A percentile compares a stretch with the other conserved stretches of the same genome.
Conservation (phyloP, 2,329 filamentous ascomycete species). For the Pestalotiopsis sp. region DNA sequence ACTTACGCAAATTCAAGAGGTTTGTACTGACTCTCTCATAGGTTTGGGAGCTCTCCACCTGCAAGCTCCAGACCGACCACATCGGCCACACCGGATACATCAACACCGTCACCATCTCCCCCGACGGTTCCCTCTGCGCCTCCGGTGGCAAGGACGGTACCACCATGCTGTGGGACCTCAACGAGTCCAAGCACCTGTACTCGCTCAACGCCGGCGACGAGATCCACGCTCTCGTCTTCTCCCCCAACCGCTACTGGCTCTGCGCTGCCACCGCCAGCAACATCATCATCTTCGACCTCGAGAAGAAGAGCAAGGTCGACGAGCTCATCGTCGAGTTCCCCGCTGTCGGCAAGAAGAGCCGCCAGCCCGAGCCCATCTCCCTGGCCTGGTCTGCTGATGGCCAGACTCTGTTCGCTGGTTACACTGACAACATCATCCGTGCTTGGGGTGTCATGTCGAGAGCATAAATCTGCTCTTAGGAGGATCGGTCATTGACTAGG, state of each 20-base stretch:
- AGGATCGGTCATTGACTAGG: constrained; percentile 14
- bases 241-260: constrained; percentile 99
- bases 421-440: constrained; percentile 99
- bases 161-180: constrained; percentile 99
- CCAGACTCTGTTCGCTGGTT: constrained; percentile 98
- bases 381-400: constrained; percentile 98
- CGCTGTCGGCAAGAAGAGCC: constrained; percentile 96
- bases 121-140: constrained; percentile 97
- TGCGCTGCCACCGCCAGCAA: constrained; percentile 95
- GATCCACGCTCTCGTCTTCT: constrained; percentile 99
- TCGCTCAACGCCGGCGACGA: constrained; percentile 98
- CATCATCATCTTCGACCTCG: constrained; percentile 99
- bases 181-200: constrained; percentile 99
- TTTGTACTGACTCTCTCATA: constrained; percentile 37
- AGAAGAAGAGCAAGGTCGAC: constrained; percentile 99
- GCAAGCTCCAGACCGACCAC: constrained; percentile 99
- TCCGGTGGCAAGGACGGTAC: constrained; percentile 99
- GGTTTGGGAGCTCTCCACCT: constrained; percentile 99
- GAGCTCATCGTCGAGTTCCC: constrained; percentile 99
- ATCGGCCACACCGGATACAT: constrained; percentile 99
- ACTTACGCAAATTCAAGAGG: neutral
- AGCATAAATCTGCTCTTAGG: constrained; percentile 53
- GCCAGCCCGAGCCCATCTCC: constrained; percentile 96
- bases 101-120: constrained; percentile 99
- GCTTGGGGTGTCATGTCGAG: constrained; percentile 97